A percentile compares a stretch with the other conserved stretches of the same genome.
Evolutionary conservation across 495 filamentous ascomycete species (phyloP).

Genomic region (Amphirosellinia nigrospora): DNA sequence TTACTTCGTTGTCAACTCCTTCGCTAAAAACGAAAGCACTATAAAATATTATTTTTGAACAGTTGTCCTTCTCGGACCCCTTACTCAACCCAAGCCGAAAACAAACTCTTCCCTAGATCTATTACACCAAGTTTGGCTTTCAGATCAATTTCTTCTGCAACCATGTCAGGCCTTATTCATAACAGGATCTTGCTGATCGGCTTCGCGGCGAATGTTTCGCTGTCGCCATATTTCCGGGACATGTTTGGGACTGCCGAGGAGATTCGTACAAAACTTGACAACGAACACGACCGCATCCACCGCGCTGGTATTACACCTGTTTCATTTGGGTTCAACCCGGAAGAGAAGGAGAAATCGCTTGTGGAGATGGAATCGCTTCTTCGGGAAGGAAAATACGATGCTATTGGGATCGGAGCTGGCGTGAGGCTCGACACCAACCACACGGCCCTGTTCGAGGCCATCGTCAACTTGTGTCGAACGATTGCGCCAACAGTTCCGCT

Average conservation of each 20-base stretch:
- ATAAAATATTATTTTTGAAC: no score
- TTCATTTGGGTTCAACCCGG: slow-evolving; percentile 1
- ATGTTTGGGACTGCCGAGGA: slow-evolving; percentile 7
- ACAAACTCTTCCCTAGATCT: neutral
- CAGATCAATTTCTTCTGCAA: neutral
- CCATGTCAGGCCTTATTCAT: slow-evolving; percentile 6
- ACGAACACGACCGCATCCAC: slow-evolving; percentile 15
- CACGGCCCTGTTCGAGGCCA: slow-evolving; percentile 16
- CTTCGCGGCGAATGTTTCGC: neutral
- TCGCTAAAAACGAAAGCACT: no score
- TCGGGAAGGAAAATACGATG: slow-evolving; percentile 7
- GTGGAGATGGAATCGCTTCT: slow-evolving; percentile 11
- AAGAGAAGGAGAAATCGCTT: slow-evolving; percentile 12
- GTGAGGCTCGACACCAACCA: slow-evolving; percentile 14
- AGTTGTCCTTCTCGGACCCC: no score
- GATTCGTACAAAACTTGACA: slow-evolving; percentile 9
- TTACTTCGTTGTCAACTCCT: no score
- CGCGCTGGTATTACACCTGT: slow-evolving; percentile 13
- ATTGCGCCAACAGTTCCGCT: slow-evolving; percentile 12
- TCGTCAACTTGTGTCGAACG: slow-evolving; percentile 21
- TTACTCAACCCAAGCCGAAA: neutral
- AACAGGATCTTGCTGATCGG: slow-evolving; percentile 16
- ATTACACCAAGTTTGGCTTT: neutral
- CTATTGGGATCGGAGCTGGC: slow-evolving; percentile 23
- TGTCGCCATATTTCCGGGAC: slow-evolving; percentile 1